A percentile compares a stretch with the other conserved stretches of the same genome.
phyloP scores from a whole-genome alignment of 2,329 filamentous ascomycete species.

The Diplodia seriata region DNA sequence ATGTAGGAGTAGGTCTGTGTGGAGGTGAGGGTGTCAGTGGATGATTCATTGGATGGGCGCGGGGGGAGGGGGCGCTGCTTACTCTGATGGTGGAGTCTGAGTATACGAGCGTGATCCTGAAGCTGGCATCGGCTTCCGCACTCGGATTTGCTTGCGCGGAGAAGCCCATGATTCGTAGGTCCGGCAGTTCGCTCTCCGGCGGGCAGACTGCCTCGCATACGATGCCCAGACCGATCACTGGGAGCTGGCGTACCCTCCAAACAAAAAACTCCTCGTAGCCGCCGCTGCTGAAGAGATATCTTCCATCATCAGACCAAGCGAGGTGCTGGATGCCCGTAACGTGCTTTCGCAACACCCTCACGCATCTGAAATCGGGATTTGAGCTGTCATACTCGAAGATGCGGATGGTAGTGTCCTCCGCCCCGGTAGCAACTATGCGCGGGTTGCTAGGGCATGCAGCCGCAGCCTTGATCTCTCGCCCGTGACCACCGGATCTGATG shows the following conservation, averaged over 20 bases:
- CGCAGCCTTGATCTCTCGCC: conserved; percentile 79
- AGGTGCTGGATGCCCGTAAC: conserved; percentile 83
- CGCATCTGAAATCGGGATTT: conserved; percentile 49
- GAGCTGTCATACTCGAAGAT: conserved; percentile 63
- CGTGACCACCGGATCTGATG: conserved; percentile 77
- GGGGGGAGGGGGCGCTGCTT: conserved; percentile 33
- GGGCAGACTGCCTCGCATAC: conserved; percentile 60
- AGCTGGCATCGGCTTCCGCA: conserved; percentile 41
- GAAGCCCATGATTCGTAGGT: conserved; percentile 83
- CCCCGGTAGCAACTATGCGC: conserved; percentile 67
- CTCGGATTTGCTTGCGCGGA: conserved; percentile 56
- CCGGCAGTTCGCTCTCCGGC: conserved; percentile 60
- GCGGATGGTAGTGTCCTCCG: conserved; percentile 76
- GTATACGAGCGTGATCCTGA: conserved; percentile 74
- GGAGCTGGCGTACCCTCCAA: conserved; percentile 71
- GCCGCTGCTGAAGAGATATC: conserved; percentile 82
- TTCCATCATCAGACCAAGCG: conserved; percentile 71
- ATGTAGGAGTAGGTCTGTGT: conserved; percentile 55
- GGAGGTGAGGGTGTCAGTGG: background rate
- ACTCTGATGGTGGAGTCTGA: conserved; percentile 82
- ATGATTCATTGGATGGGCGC: background rate
- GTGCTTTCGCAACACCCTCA: conserved; percentile 76
- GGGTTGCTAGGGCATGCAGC: conserved; percentile 51
- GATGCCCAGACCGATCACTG: conserved; percentile 61
- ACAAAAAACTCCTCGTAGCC: conserved; percentile 89